Evolutionary conservation across 1,139 yeast genomes (phyloP).

Genomic region (Geotrichum siamense): DNA sequence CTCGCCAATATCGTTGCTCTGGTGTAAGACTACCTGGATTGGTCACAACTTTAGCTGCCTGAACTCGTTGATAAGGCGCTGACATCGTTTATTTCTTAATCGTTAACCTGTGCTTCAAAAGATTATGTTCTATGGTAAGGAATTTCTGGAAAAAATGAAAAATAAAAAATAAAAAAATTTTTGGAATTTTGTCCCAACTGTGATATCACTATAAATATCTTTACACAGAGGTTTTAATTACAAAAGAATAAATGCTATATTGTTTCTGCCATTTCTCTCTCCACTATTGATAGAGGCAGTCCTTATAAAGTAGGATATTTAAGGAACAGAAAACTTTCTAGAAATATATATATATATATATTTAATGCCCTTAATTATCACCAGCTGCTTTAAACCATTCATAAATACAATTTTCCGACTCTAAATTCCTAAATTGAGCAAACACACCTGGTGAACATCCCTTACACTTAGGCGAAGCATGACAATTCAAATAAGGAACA

Average conservation of each 20-base stretch:
- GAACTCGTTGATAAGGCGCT: constrained; percentile 61
- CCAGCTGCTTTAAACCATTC: constrained; percentile 49
- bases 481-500: constrained; percentile 67
- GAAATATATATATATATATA: not conserved
- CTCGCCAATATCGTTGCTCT: constrained; percentile 92
- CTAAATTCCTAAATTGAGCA: constrained; percentile 40
- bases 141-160: no score
- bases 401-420: constrained; percentile 65
- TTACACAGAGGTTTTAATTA: constrained; percentile 2
- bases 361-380: not conserved
- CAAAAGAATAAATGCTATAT: not conserved
- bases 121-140: not conserved
- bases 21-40: constrained; percentile 83
- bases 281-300: not conserved
- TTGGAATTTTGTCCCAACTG: constrained; percentile 2
- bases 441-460: constrained; percentile 44
- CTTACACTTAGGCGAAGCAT: constrained; percentile 34
- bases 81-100: constrained; percentile 51
- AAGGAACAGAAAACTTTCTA: not conserved
- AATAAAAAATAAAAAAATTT: constrained; percentile 1
- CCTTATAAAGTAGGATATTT: not conserved
- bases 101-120: not conserved
- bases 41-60: constrained; percentile 65
- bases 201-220: constrained; percentile 3
- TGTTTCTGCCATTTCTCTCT: no score